Conservation (phyloP, 305 asterid genomes). For the Fraxinus sp. region DNA sequence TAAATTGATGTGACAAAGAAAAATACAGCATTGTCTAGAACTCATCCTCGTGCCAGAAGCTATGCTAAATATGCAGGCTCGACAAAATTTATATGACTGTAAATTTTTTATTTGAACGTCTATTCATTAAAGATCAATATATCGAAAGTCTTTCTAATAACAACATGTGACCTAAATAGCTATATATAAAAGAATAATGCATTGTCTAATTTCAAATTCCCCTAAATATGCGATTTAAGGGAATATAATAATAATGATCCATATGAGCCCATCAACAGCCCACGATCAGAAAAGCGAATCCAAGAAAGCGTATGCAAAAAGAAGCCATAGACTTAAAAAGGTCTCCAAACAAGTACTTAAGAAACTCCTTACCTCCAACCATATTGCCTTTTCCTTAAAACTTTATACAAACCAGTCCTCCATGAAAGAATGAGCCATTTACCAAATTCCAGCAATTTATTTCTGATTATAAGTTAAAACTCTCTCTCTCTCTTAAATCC, state of each 20-base stretch:
- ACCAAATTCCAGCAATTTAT: neutral
- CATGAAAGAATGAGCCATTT: slow-evolving; percentile 22
- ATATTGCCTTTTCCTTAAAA: slow-evolving; percentile 33
- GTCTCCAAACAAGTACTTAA: slow-evolving; percentile 30
- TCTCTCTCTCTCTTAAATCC: neutral
- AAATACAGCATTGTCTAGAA: too few species aligned
- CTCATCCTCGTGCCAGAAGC: too few species aligned
- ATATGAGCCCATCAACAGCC: slow-evolving; percentile 31
- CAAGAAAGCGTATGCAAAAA: slow-evolving; percentile 32
- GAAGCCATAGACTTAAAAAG: slow-evolving; percentile 21
- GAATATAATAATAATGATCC: neutral
- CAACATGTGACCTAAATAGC: neutral
- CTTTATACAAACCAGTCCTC: slow-evolving; percentile 15
- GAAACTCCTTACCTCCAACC: slow-evolving; percentile 33
- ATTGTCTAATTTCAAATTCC: too few species aligned
- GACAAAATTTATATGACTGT: too few species aligned
- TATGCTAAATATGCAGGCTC: too few species aligned
- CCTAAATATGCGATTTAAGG: neutral
- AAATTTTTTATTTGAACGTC: neutral
- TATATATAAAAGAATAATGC: too few species aligned
- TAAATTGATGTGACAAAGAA: too few species aligned
- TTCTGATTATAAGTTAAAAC: neutral
- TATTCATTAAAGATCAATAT: neutral
- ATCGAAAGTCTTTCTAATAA: neutral
- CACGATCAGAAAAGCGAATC: slow-evolving; percentile 46